Percentiles rank a stretch among this genome's conserved stretches.
phyloP scores from a whole-genome alignment of 345 rosid genomes.

The Populus euphratica region DNA sequence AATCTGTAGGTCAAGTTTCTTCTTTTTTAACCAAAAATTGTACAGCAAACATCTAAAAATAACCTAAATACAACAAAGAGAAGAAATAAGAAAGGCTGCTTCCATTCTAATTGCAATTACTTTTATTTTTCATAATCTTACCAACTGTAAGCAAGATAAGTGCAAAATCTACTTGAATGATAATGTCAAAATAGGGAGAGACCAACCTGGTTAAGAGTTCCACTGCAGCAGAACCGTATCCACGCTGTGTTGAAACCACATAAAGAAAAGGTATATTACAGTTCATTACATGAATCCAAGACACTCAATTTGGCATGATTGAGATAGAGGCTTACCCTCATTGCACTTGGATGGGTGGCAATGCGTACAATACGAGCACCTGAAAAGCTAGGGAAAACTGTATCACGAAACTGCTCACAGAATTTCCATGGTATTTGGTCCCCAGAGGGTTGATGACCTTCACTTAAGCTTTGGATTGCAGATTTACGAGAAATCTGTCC shows the following conservation, averaged over 20 bases:
- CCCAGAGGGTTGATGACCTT: conserved; percentile 85
- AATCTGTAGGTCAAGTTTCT: not conserved
- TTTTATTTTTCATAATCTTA: not conserved
- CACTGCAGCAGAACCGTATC: conserved; percentile 94
- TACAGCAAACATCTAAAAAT: not conserved
- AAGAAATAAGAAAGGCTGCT: not conserved
- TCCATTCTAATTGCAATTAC: not conserved
- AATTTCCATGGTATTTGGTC: conserved; percentile 99
- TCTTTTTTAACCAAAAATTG: not conserved
- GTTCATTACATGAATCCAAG: conserved; percentile 16
- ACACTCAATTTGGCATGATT: not conserved
- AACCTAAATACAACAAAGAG: not conserved
- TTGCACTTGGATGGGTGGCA: conserved; percentile 95
- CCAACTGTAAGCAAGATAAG: not conserved
- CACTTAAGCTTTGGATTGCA: conserved; percentile 63
- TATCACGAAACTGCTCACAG: conserved; percentile 77
- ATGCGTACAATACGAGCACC: conserved; percentile 98
- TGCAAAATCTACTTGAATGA: not conserved
- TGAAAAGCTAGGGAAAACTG: conserved; percentile 81
- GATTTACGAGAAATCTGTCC: conserved; percentile 89
- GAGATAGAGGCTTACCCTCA: conserved; percentile 54
- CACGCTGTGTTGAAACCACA: conserved; percentile 50
- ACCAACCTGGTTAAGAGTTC: conserved; percentile 76
- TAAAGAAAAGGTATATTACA: conserved; percentile 13
- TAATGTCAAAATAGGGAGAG: conserved; percentile 10